Conservation (phyloP, 805 yeast genomes). For the Sugiyamaella valdiviana region DNA sequence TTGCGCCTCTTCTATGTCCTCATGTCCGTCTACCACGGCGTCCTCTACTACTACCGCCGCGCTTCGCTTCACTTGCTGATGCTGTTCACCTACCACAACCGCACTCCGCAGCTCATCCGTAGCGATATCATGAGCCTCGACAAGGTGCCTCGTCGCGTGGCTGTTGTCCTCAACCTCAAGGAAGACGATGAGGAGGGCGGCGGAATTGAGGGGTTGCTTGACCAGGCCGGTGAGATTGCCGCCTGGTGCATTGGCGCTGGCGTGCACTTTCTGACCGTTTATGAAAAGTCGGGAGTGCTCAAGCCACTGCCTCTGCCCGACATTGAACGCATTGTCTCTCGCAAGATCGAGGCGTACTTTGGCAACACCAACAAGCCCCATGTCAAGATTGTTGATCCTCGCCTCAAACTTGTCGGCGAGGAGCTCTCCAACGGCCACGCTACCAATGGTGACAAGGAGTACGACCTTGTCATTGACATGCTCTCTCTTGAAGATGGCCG, state of each 20-base stretch:
- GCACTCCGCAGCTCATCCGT: constrained; percentile 69
- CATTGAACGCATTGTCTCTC: constrained; percentile 49
- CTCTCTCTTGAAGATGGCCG: constrained; percentile 79
- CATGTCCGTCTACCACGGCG: constrained; percentile 8
- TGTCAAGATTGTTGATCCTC: constrained; percentile 45
- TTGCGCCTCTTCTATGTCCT: constrained; percentile 15
- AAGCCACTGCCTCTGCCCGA: constrained; percentile 35
- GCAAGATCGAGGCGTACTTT: constrained; percentile 62
- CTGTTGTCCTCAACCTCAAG: constrained; percentile 67
- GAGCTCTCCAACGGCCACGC: not conserved
- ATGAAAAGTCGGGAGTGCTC: constrained; percentile 71
- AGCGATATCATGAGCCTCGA: constrained; percentile 67
- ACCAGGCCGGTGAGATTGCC: constrained; percentile 66
- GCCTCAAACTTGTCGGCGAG: not conserved
- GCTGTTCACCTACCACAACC: constrained; percentile 22
- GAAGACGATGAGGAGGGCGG: constrained; percentile 83
- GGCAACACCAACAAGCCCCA: constrained; percentile 65
- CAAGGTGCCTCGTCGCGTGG: constrained; percentile 73
- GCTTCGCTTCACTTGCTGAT: constrained; percentile 14
- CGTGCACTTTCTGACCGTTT: constrained; percentile 60
- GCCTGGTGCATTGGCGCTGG: constrained; percentile 94
- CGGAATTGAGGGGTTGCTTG: constrained; percentile 74
- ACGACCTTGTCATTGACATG: constrained; percentile 52
- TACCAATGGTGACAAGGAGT: constrained; percentile 10
- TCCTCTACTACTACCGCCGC: constrained; percentile 16